These are phyloP conservation scores for Conringia planisiliqua DNA, from an alignment of 345 rosid species.

Conservation along the genomic window DNA sequence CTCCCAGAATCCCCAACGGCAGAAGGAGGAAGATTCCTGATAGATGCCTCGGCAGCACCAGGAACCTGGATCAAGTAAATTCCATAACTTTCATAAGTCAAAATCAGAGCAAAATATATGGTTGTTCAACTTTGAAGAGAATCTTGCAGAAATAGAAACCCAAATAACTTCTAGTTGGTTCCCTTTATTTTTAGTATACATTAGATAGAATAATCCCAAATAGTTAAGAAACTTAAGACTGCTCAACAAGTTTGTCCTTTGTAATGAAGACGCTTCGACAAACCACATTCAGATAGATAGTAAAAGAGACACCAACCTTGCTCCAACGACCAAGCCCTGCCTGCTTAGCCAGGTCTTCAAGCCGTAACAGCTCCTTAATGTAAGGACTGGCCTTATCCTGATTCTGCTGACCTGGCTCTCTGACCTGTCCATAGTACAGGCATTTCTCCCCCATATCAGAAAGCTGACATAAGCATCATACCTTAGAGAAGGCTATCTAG, in stretches of 20 bases:
- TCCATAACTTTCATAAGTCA: slow-evolving; percentile 13
- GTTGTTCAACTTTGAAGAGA: neutral
- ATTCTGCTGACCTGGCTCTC: slow-evolving; percentile 78
- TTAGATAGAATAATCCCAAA: neutral
- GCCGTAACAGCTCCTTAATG: slow-evolving; percentile 55
- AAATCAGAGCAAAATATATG: neutral
- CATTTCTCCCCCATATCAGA: neutral
- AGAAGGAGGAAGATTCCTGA: slow-evolving; percentile 90
- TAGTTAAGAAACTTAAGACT: neutral
- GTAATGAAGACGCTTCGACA: neutral
- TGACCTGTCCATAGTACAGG: slow-evolving; percentile 51
- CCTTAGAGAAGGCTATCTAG: neutral
- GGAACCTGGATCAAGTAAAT: slow-evolving; percentile 48
- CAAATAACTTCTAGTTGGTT: neutral
- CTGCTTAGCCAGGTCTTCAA: slow-evolving; percentile 77
- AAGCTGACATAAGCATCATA: slow-evolving; percentile 8
- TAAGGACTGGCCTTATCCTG: slow-evolving; percentile 92
- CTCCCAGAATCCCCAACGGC: slow-evolving; percentile 81
- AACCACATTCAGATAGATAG: neutral
- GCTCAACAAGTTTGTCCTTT: neutral
- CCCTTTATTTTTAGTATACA: neutral
- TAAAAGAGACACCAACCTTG: slow-evolving; percentile 49
- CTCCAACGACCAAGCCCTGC: slow-evolving; percentile 86
- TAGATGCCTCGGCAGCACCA: slow-evolving; percentile 76
- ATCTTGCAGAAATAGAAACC: neutral